Evolutionary conservation across 768 basidiomycete genomes (phyloP), one percentile per base, ranked within the genome.

Genomic region (Asterophora parasitica): DNA sequence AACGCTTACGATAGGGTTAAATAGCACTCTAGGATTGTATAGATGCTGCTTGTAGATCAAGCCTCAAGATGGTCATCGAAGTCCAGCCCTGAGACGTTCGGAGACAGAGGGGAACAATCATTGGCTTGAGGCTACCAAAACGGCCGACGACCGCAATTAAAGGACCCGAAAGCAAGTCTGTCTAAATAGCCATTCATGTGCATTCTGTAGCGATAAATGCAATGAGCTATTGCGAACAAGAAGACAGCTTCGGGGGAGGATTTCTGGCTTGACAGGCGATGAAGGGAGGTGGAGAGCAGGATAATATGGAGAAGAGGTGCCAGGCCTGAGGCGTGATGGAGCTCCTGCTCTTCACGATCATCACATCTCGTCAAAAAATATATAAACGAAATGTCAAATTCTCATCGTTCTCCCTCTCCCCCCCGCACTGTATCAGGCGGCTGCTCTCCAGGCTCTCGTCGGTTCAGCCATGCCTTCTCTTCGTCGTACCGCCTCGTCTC

Each of bases 401-500:
- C 64, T 65, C 68, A 68, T 61, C 60, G 48, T 57, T 56, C 58
- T 58, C 57, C 62, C 63, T 61, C 57, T 60, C 60, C 53, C 61
- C 56, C 57, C 59, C 47, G 72, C 73, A 70, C 74, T 76, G 74
- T 71, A 73, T 68, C 67, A 74, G 72, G 73, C 75, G 69, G 76
- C 65, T 71, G 72, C 66, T 65, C 60, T 58, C 56, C 60, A 49
- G 57, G 56, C 53, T 53, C 49, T 52, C 56, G 51, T 58, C 55
- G 49, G 50, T 44, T 49, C 46, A 23, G 27, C 38, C 35, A 76
- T 76, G 85, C 88, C 88, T 59, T 88, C 86, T 68, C 83, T 90
- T 58, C 87, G 87, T 69, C 85, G 87, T 59, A 79, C 84, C 42
- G 65, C 78, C 52, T 89, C 88, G 15, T 79, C 83, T 48, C 82